These are phyloP conservation scores for Alternaria ethzedia DNA, from an alignment of 2,329 filamentous ascomycete genomes.

Conservation along the genomic window DNA sequence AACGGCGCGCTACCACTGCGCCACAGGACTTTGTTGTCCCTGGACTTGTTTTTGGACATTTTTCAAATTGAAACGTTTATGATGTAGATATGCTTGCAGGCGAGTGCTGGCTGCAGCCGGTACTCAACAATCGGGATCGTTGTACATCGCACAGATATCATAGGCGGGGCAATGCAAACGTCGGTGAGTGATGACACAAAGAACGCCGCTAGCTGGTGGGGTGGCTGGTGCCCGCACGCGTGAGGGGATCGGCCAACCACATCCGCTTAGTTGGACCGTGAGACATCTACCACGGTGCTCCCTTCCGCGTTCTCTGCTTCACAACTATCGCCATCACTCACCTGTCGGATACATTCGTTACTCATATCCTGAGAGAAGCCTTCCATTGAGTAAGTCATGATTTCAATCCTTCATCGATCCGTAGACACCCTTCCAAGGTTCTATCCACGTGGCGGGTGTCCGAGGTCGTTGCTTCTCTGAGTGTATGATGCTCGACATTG, in stretches of 20 bases:
- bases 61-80: slow-evolving; percentile 5
- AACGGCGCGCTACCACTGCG: slow-evolving; percentile 59
- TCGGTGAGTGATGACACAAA: slow-evolving; percentile 15
- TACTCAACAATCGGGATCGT: background rate
- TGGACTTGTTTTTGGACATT: slow-evolving; percentile 23
- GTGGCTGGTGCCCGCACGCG: slow-evolving; percentile 1
- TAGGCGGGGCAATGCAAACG: slow-evolving; percentile 11
- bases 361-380: background rate
- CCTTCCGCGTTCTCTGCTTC: background rate
- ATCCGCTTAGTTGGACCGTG: slow-evolving; percentile 12
- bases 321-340: background rate
- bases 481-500: background rate
- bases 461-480: background rate
- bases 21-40: slow-evolving; percentile 45
- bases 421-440: background rate
- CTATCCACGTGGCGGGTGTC: background rate
- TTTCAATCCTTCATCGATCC: background rate
- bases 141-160: background rate
- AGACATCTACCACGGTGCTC: slow-evolving; percentile 11
- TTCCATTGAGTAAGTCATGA: background rate
- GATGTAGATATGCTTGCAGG: accelerated
- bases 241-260: slow-evolving; percentile 19
- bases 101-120: no score
- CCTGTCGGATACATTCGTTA: background rate
- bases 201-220: slow-evolving; percentile 7